Evolutionary conservation across 345 rosid species (phyloP).

Genomic region (Salix exigua): DNA sequence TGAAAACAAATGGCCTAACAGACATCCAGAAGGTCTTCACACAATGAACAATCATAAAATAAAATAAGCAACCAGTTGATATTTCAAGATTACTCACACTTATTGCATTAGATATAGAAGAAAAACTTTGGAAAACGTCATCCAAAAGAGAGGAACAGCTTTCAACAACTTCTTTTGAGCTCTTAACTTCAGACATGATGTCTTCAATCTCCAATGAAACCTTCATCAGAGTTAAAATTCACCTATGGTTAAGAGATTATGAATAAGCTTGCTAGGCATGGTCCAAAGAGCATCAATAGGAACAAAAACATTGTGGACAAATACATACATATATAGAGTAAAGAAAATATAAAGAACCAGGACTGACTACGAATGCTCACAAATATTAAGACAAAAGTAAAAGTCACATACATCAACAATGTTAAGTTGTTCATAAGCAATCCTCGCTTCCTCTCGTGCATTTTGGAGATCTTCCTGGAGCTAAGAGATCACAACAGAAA

Average conservation of each 20-base stretch:
- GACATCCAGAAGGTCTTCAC: not conserved
- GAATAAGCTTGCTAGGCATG: constrained; percentile 14
- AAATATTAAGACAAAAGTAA: constrained; percentile 4
- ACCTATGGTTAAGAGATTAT: constrained; percentile 29
- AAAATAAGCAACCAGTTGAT: not conserved
- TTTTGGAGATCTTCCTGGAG: constrained; percentile 55
- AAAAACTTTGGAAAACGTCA: constrained; percentile 56
- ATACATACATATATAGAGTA: not conserved
- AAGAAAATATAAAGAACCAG: constrained; percentile 10
- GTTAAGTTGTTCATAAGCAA: constrained; percentile 46
- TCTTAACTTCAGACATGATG: constrained; percentile 47
- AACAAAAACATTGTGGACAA: not conserved
- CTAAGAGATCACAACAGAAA: constrained; percentile 31
- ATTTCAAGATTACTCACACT: constrained; percentile 46
- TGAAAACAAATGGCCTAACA: not conserved
- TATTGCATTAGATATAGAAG: constrained; percentile 36
- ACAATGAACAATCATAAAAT: not conserved
- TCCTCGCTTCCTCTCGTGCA: constrained; percentile 58
- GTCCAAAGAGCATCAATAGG: not conserved
- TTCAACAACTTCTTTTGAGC: constrained; percentile 40
- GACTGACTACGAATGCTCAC: constrained; percentile 16
- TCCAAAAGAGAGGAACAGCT: constrained; percentile 44
- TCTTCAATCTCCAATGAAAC: constrained; percentile 54
- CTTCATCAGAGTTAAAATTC: constrained; percentile 33
- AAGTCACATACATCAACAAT: constrained; percentile 41